Evolutionary conservation across 2,329 filamentous ascomycete genomes (phyloP).

Genomic region (Fonsecaea nubica): DNA sequence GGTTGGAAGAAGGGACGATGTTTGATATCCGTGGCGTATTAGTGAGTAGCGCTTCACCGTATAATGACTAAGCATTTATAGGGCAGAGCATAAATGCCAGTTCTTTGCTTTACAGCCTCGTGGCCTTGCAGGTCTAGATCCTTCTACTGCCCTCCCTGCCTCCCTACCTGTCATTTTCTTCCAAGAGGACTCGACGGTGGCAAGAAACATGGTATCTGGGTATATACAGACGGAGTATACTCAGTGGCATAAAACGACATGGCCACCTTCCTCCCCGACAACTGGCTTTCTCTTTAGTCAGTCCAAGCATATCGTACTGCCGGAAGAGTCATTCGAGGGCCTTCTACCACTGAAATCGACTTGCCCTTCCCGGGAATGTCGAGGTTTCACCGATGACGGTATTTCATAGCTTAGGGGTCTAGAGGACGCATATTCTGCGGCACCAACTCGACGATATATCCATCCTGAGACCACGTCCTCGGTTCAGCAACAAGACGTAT

Average conservation of each 20-base stretch:
- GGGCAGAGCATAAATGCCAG: background rate
- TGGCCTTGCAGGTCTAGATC: background rate
- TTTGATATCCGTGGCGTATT: background rate
- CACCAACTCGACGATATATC: constrained; percentile 46
- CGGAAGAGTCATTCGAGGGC: background rate
- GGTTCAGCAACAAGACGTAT: background rate
- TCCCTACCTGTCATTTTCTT: background rate
- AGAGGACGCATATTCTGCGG: constrained; percentile 39
- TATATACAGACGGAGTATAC: background rate
- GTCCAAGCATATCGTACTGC: background rate
- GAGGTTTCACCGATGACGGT: background rate
- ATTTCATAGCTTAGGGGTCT: constrained; percentile 6
- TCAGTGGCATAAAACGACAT: background rate
- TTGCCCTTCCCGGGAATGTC: background rate
- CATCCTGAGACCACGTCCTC: constrained; percentile 42
- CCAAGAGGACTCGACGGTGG: background rate
- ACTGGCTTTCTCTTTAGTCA: background rate
- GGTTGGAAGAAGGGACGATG: background rate
- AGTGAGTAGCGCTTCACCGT: background rate
- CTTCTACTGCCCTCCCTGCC: background rate
- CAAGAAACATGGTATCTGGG: background rate
- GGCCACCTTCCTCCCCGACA: background rate
- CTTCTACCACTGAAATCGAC: background rate
- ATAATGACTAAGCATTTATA: background rate
- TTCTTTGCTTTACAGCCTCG: background rate